Evolutionary conservation across 768 basidiomycete species (phyloP).

Genomic region (Amanita inopinata): DNA sequence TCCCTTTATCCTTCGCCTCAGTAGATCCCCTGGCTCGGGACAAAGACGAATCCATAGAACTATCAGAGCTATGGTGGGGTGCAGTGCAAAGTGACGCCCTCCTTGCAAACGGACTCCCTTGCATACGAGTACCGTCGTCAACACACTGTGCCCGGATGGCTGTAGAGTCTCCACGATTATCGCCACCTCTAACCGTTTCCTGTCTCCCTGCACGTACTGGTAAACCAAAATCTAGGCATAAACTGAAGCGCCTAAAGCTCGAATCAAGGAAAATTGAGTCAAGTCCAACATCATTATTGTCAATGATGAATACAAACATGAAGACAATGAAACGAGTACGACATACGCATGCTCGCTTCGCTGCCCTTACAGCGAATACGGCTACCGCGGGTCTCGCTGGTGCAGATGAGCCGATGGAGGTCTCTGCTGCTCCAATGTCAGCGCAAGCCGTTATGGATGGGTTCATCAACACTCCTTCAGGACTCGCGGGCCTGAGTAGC

Average conservation of each 20-base stretch:
- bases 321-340: conserved; percentile 65
- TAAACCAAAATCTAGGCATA: conserved; percentile 1
- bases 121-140: conserved; percentile 34
- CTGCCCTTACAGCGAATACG: conserved; percentile 29
- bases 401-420: conserved; percentile 1
- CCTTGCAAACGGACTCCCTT: conserved; percentile 55
- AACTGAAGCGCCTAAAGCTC: not conserved
- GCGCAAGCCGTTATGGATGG: not conserved
- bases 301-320: conserved; percentile 68
- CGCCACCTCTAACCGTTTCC: not conserved
- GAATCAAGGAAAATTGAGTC: conserved; percentile 3
- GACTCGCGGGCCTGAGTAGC: not conserved
- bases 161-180: not conserved
- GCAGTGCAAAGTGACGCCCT: conserved; percentile 54
- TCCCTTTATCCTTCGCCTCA: not conserved
- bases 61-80: conserved; percentile 65
- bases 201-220: not conserved
- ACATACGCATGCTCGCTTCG: conserved; percentile 63
- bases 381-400: not conserved
- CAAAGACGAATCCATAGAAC: conserved; percentile 21
- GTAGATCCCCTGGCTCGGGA: not conserved
- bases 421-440: not conserved
- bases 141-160: conserved; percentile 1
- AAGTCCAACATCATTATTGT: conserved; percentile 28
- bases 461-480: not conserved